Base-by-base conservation (phyloP, 345 rosid species). In the Geranium brycei region DNA sequence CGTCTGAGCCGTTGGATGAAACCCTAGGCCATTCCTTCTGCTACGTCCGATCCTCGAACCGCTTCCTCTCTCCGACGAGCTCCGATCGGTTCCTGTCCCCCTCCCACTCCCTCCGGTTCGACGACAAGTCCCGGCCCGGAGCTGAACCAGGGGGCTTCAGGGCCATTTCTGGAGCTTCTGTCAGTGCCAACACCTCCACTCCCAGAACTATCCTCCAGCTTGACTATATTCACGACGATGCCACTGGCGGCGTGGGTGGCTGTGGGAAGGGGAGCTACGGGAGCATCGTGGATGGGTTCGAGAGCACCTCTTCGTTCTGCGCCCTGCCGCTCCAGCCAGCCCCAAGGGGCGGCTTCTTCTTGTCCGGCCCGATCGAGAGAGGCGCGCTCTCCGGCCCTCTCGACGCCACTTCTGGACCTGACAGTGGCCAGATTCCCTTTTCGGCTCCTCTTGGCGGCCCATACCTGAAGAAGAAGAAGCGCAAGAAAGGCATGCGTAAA, bases 61-160 rank as follows among this genome's bases (percentile, higher is more conserved):
- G 95, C 51, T 92, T 89, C 69, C 60, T 87, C 58, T 88, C 97
- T 3, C 97, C 95, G 4, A 82, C 96, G 62, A 70, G 84, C 40
- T 89, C 96, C 61, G 98, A 89, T 81, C 96, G 95, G 12, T 92
- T 92, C 68, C 69, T 82, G n/a, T 89, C 97, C 60, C 99, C 97
- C 14, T 69, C 96, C 18, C 80, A 65, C 64, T 93, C 99, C 16
- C 88, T 86, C 63, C 99, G 97, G 59, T 93, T 93, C 79, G 85
- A 76, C 55, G 82, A 75, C n/a, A 64, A 60, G 63, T 19, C 78
- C 70, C 73, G 87, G 55, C 53, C 83, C 59, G 81, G 74, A 14
- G 62, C 87, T 53, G 95, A 86, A 59, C 79, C 91, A 14, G 75
- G 82, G 15, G 75, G 82, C 11, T 92, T 92, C 71, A 81, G 77